A percentile compares a stretch with the other conserved stretches of the same genome.
Conservation (phyloP, 2,329 filamentous ascomycete species). For the Dactylellina sp. region DNA sequence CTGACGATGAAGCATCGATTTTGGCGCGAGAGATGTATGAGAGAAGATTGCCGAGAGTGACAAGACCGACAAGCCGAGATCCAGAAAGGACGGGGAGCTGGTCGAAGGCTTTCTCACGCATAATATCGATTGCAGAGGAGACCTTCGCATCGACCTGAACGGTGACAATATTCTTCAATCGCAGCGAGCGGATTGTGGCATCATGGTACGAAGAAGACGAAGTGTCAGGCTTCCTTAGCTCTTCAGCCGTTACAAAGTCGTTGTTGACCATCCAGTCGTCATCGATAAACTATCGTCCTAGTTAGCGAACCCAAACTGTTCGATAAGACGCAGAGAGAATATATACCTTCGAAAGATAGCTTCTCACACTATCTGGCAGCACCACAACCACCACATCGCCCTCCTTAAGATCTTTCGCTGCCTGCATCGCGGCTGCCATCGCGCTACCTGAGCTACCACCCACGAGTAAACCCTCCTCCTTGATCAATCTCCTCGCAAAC, state of each 20-base stretch:
- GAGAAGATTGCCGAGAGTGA: constrained; percentile 93
- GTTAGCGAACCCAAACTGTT: background rate
- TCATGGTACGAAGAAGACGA: constrained; percentile 71
- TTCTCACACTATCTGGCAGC: constrained; percentile 94
- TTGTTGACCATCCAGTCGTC: constrained; percentile 99
- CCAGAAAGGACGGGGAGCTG: constrained; percentile 89
- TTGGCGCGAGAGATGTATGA: constrained; percentile 88
- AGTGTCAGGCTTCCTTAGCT: constrained; percentile 63
- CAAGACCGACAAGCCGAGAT: constrained; percentile 84
- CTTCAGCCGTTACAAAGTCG: constrained; percentile 77
- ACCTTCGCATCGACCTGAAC: constrained; percentile 78
- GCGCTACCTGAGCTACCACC: constrained; percentile 95
- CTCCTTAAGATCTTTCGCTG: constrained; percentile 76
- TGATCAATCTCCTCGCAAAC: constrained; percentile 88
- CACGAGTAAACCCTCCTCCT: constrained; percentile 92
- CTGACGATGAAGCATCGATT: constrained; percentile 77
- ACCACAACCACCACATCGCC: constrained; percentile 91
- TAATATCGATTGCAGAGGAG: constrained; percentile 91
- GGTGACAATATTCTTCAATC: constrained; percentile 93
- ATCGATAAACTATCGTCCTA: constrained; percentile 79
- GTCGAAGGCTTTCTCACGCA: constrained; percentile 98
- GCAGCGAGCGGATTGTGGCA: constrained; percentile 82
- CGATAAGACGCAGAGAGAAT: constrained; percentile 30
- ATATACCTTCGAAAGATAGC: constrained; percentile 86
- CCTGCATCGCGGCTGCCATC: constrained; percentile 72